Base-by-base conservation (phyloP, 2,329 filamentous ascomycete genomes). In the Emergomyces pasteurianus region DNA sequence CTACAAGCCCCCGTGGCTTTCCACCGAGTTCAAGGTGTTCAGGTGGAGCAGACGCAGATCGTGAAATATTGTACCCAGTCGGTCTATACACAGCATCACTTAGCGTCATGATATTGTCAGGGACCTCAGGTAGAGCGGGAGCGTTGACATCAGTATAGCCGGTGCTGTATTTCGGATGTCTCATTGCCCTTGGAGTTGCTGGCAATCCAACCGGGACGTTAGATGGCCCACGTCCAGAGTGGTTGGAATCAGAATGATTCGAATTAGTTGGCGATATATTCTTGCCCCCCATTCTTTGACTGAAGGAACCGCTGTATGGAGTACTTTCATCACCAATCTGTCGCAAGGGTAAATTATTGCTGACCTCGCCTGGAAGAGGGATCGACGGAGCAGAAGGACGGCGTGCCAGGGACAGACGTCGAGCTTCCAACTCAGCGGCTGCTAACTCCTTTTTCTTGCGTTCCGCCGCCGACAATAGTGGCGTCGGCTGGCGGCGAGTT, bases 121-220 rank as follows among this genome's bases (percentile, higher is more conserved):
- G 84, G 36, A 84, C 78, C 61, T 80, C 76, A 36, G 82, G 79
- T 12, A 84, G 77, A n/a, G 79, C 78, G 28, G 82, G 82, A 28
- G 79, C 77, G 38, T 73, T 71, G 18, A 81, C 77, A 40, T 76
- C 73, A 52, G 79, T 76, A 40, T 67, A 63, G 57, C 69, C 69
- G 52, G 66, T 68, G 71, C 81, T 81, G 66, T 92, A 85, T 50
- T 89, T 85, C 1, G 84, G 83, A 70, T 95, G 85, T 23, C 88
- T 84, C 91, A 96, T 95, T 0, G 91, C 91, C 75, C 90, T 86
- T 36, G 92, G 92, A 0, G 92, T 96, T 1, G 91, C 90, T 16
- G 92, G 91, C n/a, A 96, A 81, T 0, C 91, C 92, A 58, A 92
- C 81, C 6, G 83, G 80, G 1, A 69, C 70, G 1, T 77, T 77